Percentiles rank a stretch among this genome's conserved stretches.
Evolutionary conservation across 208 protist genomes (phyloP).

Genomic region (Acanthamoeba culbertsoni): DNA sequence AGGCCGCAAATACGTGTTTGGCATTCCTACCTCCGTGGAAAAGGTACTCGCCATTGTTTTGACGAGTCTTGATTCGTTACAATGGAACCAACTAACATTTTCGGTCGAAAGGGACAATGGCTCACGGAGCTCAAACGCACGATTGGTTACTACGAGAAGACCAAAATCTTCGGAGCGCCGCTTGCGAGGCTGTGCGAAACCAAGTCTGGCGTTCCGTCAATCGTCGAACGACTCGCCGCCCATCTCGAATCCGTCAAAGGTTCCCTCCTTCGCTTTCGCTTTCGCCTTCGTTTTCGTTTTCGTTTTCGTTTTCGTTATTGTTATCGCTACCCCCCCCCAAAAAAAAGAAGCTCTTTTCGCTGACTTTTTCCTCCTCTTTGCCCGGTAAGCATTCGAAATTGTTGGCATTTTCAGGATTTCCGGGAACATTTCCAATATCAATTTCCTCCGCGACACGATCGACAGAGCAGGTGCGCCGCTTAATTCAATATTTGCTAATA

Average conservation of each 20-base stretch:
- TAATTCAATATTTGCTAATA: neutral
- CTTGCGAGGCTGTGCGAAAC: neutral
- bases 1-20: slow-evolving; percentile 1
- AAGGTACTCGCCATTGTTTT: neutral
- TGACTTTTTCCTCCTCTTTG: neutral
- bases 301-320: neutral
- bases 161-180: neutral
- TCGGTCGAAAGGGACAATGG: too few relatives aligned
- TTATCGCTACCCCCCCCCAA: neutral
- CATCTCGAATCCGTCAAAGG: slow-evolving; percentile 32
- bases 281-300: neutral
- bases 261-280: neutral
- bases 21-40: neutral
- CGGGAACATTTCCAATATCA: slow-evolving; percentile 41
- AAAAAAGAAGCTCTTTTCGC: neutral
- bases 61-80: neutral
- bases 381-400: neutral
- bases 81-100: too few relatives aligned
- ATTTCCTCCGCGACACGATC: slow-evolving; percentile 21
- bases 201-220: slow-evolving; percentile 9
- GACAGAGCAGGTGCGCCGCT: neutral
- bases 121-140: slow-evolving; percentile 6
- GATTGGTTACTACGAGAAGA: slow-evolving; percentile 44
- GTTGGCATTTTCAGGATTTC: slow-evolving; percentile 47
- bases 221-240: slow-evolving; percentile 1